Percentiles rank a stretch among this genome's conserved stretches.
Evolutionary conservation across 2,329 filamentous ascomycete species (phyloP).

Genomic region (Ramichloridium luteum): DNA sequence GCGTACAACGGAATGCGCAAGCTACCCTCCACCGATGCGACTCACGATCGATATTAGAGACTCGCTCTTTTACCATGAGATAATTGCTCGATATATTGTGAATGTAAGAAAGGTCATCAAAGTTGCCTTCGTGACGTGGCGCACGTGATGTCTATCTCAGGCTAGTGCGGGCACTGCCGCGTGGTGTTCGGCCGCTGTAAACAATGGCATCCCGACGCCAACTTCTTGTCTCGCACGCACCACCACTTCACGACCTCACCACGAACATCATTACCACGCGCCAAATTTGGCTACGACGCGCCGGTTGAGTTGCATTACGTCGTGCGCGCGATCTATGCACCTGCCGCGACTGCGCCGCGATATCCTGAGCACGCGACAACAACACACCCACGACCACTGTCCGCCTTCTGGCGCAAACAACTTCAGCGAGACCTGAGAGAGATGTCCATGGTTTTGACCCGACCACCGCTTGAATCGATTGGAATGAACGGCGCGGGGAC

Average conservation of each 20-base stretch:
- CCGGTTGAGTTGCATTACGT: too few species aligned
- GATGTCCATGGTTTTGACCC: conserved; percentile 29
- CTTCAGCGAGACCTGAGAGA: conserved; percentile 5
- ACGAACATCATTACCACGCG: conserved; percentile 14
- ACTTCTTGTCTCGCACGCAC: conserved; percentile 1
- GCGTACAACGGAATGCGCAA: too few species aligned
- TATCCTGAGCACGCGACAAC: conserved; percentile 5
- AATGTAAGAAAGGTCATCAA: too few species aligned
- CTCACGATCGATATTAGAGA: too few species aligned
- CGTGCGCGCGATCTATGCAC: too few species aligned
- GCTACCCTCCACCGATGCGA: too few species aligned
- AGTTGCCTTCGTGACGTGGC: too few species aligned
- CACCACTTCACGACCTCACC: conserved; percentile 1
- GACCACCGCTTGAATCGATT: conserved; percentile 34
- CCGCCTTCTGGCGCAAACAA: background rate
- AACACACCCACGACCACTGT: too few species aligned
- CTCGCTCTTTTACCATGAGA: too few species aligned
- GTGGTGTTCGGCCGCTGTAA: conserved; percentile 1
- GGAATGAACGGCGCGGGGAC: conserved; percentile 37
- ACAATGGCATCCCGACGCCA: conserved; percentile 1
- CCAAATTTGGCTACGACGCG: conserved; percentile 9
- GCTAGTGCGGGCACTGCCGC: background rate
- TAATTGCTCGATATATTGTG: too few species aligned
- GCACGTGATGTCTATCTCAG: conserved; percentile 1
- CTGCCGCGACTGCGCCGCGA: conserved; percentile 1